These are phyloP conservation scores for Candida ipomoeae DNA, from an alignment of 805 yeast species.

Conservation along the genomic window DNA sequence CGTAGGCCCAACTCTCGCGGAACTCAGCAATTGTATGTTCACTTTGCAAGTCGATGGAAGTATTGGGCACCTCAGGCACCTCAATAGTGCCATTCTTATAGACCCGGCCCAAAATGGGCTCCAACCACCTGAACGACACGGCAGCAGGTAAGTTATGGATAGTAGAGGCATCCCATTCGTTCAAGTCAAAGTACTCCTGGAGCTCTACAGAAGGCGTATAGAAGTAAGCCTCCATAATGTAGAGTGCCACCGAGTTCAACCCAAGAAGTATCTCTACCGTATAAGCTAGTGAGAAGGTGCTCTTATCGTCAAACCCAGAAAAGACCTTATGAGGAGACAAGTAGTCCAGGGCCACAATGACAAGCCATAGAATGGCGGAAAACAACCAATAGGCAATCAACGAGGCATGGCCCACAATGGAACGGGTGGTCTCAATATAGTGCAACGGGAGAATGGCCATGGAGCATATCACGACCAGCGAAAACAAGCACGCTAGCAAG, in stretches of 20 bases:
- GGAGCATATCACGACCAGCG: slow-evolving; percentile 10
- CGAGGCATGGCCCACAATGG: slow-evolving; percentile 21
- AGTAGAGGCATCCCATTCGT: slow-evolving; percentile 24
- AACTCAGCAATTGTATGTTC: slow-evolving; percentile 15
- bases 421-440: slow-evolving; percentile 20
- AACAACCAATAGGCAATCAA: slow-evolving; percentile 23
- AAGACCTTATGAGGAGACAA: slow-evolving; percentile 18
- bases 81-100: slow-evolving; percentile 22
- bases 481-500: slow-evolving; percentile 6
- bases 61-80: slow-evolving; percentile 16
- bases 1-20: slow-evolving; percentile 17
- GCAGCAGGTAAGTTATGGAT: slow-evolving; percentile 21
- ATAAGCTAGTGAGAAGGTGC: slow-evolving; percentile 11
- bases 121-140: slow-evolving; percentile 26
- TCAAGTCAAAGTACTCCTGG: slow-evolving; percentile 19
- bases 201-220: slow-evolving; percentile 22
- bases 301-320: slow-evolving; percentile 7
- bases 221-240: slow-evolving; percentile 17
- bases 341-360: slow-evolving; percentile 19
- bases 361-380: slow-evolving; percentile 8
- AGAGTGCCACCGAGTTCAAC: slow-evolving; percentile 12
- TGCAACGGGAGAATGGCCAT: slow-evolving; percentile 22
- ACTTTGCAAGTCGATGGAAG: slow-evolving; percentile 13
- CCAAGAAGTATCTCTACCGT: slow-evolving; percentile 14
- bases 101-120: slow-evolving; percentile 24